Conservation (phyloP, 306 rosid genomes). For the Vigna unguiculata region DNA sequence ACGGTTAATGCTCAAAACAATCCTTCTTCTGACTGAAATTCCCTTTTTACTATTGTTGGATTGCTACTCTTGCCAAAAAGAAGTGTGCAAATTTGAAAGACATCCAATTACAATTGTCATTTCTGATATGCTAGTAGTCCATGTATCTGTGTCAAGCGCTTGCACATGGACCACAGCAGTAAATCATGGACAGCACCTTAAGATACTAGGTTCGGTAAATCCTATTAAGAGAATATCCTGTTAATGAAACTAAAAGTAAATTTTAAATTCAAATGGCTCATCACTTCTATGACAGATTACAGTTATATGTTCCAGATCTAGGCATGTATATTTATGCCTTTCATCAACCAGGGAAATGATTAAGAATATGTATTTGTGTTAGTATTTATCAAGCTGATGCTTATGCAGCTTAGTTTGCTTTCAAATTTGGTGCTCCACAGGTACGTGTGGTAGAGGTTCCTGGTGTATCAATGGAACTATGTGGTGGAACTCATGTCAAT, state of each 20-base stretch:
- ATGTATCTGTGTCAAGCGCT: not conserved
- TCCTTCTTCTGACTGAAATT: slow-evolving; percentile 32
- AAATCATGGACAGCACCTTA: slow-evolving; percentile 24
- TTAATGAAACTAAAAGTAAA: slow-evolving; percentile 11
- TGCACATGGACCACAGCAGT: slow-evolving; percentile 34
- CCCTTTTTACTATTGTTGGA: slow-evolving; percentile 17
- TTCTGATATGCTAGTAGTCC: slow-evolving; percentile 10
- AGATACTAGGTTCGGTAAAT: slow-evolving; percentile 33
- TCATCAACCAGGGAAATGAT: slow-evolving; percentile 13
- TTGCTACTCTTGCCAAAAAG: slow-evolving; percentile 4
- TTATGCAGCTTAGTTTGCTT: slow-evolving; percentile 32
- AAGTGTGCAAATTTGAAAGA: not conserved
- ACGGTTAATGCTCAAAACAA: not conserved
- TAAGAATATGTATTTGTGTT: not conserved
- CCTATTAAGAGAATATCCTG: slow-evolving; percentile 7
- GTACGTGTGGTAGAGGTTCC: slow-evolving; percentile 98
- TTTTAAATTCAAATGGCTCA: slow-evolving; percentile 32
- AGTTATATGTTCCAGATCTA: slow-evolving; percentile 20
- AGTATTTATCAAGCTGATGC: slow-evolving; percentile 30
- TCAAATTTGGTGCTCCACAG: slow-evolving; percentile 57
- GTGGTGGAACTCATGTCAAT: slow-evolving; percentile 94
- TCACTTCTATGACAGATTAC: slow-evolving; percentile 1
- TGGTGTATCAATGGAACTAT: slow-evolving; percentile 96
- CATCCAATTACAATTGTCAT: slow-evolving; percentile 14
- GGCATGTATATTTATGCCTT: slow-evolving; percentile 23